These are phyloP conservation scores for Lepidium aucheri DNA, from an alignment of 345 rosid species.

Conservation along the genomic window DNA sequence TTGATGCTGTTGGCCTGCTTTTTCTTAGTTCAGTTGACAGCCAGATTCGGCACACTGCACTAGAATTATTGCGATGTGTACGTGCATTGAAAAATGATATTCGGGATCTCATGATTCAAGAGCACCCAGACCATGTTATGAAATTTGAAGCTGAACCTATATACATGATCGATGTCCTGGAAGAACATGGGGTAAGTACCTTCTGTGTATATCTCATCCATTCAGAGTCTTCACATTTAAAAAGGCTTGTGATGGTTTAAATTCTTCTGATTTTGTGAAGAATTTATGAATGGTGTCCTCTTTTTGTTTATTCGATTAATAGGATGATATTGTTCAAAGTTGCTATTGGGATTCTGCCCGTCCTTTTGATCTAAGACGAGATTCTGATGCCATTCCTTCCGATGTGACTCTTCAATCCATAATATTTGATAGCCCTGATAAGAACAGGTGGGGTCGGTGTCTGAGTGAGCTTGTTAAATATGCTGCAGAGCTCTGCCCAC, in stretches of 20 bases:
- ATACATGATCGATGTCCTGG: conserved; percentile 87
- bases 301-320: conserved; percentile 16
- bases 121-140: conserved; percentile 52
- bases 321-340: conserved; percentile 98
- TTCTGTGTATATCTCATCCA: conserved; percentile 4
- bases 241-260: conserved; percentile 2
- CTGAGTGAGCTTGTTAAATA: conserved; percentile 90
- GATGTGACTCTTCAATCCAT: conserved; percentile 93
- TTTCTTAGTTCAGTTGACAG: conserved; percentile 95
- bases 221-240: background rate
- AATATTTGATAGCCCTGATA: conserved; percentile 93
- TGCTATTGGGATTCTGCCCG: conserved; percentile 95
- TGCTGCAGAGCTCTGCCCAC: conserved; percentile 95
- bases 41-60: conserved; percentile 93
- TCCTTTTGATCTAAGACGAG: conserved; percentile 85
- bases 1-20: conserved; percentile 95
- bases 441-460: conserved; percentile 94
- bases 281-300: background rate
- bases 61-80: conserved; percentile 92
- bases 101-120: conserved; percentile 45
- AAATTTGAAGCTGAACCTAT: conserved; percentile 81
- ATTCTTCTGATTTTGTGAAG: background rate
- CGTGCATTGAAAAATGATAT: conserved; percentile 92
- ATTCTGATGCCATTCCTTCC: conserved; percentile 84
- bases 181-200: conserved; percentile 88